These are phyloP conservation scores for Tritrichomonas musculus DNA, from an alignment of 208 protist genomes.

Conservation along the genomic window DNA sequence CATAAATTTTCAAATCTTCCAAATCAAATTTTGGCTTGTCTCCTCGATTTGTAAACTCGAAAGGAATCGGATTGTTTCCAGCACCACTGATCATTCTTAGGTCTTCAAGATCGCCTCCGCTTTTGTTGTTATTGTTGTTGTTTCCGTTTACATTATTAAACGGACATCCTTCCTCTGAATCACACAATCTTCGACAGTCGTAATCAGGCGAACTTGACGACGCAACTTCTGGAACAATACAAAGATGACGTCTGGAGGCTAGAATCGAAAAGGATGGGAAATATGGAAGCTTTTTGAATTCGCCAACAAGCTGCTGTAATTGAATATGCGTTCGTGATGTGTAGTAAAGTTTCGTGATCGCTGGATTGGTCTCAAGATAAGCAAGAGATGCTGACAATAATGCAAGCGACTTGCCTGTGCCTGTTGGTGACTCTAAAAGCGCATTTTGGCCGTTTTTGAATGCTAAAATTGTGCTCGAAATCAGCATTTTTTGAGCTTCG, in stretches of 20 bases:
- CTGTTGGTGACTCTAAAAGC: not conserved
- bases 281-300: slow-evolving; percentile 12
- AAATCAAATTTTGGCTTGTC: not conserved
- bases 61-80: not conserved
- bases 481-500: not conserved
- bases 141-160: no score
- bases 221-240: not conserved
- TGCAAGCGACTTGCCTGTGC: slow-evolving; percentile 3
- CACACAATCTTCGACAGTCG: not conserved
- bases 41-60: not conserved
- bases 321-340: slow-evolving; percentile 28
- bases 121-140: no score
- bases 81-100: no score
- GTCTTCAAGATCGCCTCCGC: no score
- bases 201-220: not conserved
- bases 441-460: not conserved
- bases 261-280: not conserved
- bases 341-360: not conserved
- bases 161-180: not conserved
- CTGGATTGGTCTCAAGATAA: not conserved
- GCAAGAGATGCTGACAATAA: not conserved
- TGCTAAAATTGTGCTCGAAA: not conserved
- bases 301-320: slow-evolving; percentile 17
- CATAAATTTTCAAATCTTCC: not conserved
- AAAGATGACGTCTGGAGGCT: not conserved